A percentile compares a stretch with the other conserved stretches of the same genome.
Evolutionary conservation across 2,329 filamentous ascomycete genomes (phyloP).

Genomic region (Dactylellina haptotyla): DNA sequence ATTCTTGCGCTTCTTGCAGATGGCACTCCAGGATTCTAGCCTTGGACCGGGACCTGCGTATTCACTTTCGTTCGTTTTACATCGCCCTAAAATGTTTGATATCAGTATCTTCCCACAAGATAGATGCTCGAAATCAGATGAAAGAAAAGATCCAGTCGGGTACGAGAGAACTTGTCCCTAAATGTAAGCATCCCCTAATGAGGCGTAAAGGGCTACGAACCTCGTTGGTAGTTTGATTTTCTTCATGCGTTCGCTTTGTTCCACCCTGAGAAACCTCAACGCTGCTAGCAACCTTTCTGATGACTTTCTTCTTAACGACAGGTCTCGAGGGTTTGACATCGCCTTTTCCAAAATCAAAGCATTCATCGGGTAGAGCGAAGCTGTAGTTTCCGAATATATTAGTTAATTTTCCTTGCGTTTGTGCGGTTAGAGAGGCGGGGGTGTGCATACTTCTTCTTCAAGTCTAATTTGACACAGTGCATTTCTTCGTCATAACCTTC

Average conservation of each 20-base stretch:
- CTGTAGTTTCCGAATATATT: constrained; percentile 64
- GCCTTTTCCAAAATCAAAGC: constrained; percentile 75
- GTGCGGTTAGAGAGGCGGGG: not conserved
- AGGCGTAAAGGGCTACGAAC: constrained; percentile 27
- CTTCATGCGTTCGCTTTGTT: constrained; percentile 52
- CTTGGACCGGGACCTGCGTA: constrained; percentile 50
- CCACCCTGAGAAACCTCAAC: constrained; percentile 43
- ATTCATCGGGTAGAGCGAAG: constrained; percentile 86
- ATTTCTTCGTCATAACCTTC: constrained; percentile 78
- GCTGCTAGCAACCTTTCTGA: constrained; percentile 43
- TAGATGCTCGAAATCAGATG: not conserved
- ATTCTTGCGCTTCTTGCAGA: constrained; percentile 20
- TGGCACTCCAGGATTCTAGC: constrained; percentile 30
- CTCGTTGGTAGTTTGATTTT: constrained; percentile 33
- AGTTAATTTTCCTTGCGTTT: not conserved
- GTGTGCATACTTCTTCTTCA: constrained; percentile 80
- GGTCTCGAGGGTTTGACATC: constrained; percentile 75
- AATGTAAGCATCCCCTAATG: constrained; percentile 50
- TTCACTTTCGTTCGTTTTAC: constrained; percentile 51
- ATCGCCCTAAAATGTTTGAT: constrained; percentile 26
- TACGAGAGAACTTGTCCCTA: constrained; percentile 38
- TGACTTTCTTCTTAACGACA: constrained; percentile 68
- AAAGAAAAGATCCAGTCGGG: constrained; percentile 14
- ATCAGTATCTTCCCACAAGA: not conserved
- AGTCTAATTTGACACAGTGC: constrained; percentile 81